A percentile compares a stretch with the other conserved stretches of the same genome.
These are phyloP conservation scores for Dorcoceras hygrometricum DNA, from an alignment of 257 asterid genomes.

Conservation along the genomic window DNA sequence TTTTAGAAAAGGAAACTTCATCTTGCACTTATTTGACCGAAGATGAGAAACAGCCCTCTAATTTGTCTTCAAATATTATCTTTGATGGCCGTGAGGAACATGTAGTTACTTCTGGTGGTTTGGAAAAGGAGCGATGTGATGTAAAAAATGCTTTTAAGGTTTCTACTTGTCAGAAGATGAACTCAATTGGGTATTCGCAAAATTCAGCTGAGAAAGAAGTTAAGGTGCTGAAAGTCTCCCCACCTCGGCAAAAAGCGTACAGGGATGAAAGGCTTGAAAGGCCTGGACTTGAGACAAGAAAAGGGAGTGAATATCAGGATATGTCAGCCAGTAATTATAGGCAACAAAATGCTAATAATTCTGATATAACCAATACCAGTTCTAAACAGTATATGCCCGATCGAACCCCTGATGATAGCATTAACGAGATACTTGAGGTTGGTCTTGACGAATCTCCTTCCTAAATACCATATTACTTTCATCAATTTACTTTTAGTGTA, in stretches of 20 bases:
- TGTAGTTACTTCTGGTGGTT: conserved; percentile 35
- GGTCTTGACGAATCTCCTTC: not conserved
- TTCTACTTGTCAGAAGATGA: conserved; percentile 54
- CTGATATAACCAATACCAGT: conserved; percentile 37
- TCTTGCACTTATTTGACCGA: conserved; percentile 44
- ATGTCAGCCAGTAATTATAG: conserved; percentile 42
- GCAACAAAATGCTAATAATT: conserved; percentile 39
- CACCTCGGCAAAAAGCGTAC: conserved; percentile 61
- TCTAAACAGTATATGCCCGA: conserved; percentile 49
- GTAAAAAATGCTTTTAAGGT: conserved; percentile 40
- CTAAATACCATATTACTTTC: not conserved
- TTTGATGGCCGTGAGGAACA: conserved; percentile 54
- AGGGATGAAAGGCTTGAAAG: conserved; percentile 72
- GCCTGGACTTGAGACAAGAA: conserved; percentile 43
- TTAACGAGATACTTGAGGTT: conserved; percentile 90
- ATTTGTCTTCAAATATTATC: conserved; percentile 40
- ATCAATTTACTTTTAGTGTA: conserved; percentile 9
- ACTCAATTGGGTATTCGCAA: conserved; percentile 38
- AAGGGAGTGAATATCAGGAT: conserved; percentile 45
- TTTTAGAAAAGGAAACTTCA: conserved; percentile 53
- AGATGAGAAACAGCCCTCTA: conserved; percentile 47
- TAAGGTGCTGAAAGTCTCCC: conserved; percentile 71
- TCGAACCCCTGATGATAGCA: conserved; percentile 59
- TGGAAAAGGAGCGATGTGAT: conserved; percentile 52
- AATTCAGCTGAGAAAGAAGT: conserved; percentile 56